phyloP scores from a whole-genome alignment of 2,329 filamentous ascomycete genomes.

The Paracamarosporium sp. region DNA sequence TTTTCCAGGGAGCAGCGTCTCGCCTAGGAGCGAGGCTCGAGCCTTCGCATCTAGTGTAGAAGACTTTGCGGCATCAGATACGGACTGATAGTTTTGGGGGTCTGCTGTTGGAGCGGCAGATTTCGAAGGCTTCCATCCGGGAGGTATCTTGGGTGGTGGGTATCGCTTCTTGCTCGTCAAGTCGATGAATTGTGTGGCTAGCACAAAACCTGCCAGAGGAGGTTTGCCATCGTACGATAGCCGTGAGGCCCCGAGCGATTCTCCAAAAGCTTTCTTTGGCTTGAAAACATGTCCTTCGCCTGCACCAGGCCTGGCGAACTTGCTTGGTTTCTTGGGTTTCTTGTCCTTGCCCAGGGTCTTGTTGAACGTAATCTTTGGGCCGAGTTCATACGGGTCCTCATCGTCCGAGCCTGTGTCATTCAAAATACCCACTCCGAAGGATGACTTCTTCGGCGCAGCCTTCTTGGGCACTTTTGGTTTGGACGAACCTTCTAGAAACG shows the following conservation, averaged over 20 bases:
- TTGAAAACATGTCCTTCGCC: constrained; percentile 76
- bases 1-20: constrained; percentile 82
- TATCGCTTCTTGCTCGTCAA: constrained; percentile 57
- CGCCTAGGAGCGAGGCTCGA: constrained; percentile 81
- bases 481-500: constrained; percentile 29
- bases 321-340: constrained; percentile 65
- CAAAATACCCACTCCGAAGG: constrained; percentile 85
- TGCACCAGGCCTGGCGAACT: constrained; percentile 68
- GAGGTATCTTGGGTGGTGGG: constrained; percentile 70
- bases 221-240: constrained; percentile 85
- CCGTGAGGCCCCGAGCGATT: constrained; percentile 54
- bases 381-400: constrained; percentile 91
- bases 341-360: constrained; percentile 81
- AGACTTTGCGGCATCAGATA: constrained; percentile 77
- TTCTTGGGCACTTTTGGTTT: constrained; percentile 41
- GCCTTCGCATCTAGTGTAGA: constrained; percentile 77
- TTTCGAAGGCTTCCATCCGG: constrained; percentile 73
- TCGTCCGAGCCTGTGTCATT: constrained; percentile 96
- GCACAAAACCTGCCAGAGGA: constrained; percentile 79
- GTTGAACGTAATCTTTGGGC: constrained; percentile 88
- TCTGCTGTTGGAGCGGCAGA: constrained; percentile 31
- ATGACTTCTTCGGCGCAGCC: constrained; percentile 65
- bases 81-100: constrained; percentile 61
- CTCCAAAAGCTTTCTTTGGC: constrained; percentile 65
- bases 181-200: constrained; percentile 61